Evolutionary conservation across 345 rosid genomes (phyloP), one percentile per base, ranked within the genome.

Genomic region (Ricinus communis): DNA sequence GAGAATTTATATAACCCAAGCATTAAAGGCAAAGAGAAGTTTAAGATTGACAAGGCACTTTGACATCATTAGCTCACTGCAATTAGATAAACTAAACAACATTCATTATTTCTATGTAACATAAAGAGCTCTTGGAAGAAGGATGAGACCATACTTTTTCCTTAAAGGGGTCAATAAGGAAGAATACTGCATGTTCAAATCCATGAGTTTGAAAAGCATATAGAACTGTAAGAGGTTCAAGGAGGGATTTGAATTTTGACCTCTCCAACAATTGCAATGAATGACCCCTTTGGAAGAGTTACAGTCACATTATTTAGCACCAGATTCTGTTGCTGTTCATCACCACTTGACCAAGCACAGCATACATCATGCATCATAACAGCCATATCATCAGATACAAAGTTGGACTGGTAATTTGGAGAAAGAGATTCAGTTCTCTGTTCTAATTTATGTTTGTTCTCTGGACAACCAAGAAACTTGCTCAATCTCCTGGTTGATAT

Each of bases 191-290:
- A 63, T 15, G 11, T 40, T 33, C 54, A 60, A 14, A 50, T 18
- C 36, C 15, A 14, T 11, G 27, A 18, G 4, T 30, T 22, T 15
- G 25, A 63, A 19, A 65, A 60, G 25, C 24, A 19, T 52, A 21
- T 25, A 43, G 55, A 38, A 63, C 11, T 15, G 28, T 18, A 62
- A 65, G 56, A 70, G 50, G 19, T 25, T 57, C 22, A 60, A 52
- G 58, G 18, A 66, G 43, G 70, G 31, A 68, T 58, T 57, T 55
- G 60, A 55, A 25, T 25, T 55, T 25, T 71, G 53, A 93, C 97
- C 98, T 93, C 97, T 78, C 98, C 97, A 75, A 88, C 76, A 25
- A 93, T 73, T 25, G 89, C 96, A 77, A 91, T 81, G 60, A 90
- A 61, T 43, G 80, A 70, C 65, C 96, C 96, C 82, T 77, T 93